phyloP scores from a whole-genome alignment of 2,329 filamentous ascomycete species.

The Colletotrichum phormii region DNA sequence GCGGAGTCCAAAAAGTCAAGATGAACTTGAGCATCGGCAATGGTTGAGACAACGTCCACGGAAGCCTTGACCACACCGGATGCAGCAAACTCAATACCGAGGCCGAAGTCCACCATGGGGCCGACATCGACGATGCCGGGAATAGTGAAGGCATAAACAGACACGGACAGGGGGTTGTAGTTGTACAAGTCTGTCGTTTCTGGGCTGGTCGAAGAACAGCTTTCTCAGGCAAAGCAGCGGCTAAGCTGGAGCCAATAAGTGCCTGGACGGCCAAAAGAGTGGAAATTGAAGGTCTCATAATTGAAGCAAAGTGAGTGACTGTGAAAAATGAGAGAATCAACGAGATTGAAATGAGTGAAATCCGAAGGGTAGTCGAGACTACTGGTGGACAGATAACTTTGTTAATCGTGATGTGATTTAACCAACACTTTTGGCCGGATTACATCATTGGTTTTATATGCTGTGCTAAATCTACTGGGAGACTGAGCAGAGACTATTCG shows the following conservation, averaged over 20 bases:
- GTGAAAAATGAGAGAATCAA: not conserved
- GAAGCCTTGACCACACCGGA: constrained; percentile 47
- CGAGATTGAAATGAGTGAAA: not conserved
- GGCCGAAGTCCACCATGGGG: constrained; percentile 49
- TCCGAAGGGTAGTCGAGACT: not conserved
- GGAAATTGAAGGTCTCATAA: constrained; percentile 18
- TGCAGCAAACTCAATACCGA: constrained; percentile 51
- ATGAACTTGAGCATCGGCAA: constrained; percentile 51
- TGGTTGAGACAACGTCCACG: constrained; percentile 44
- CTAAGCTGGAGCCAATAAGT: constrained; percentile 1
- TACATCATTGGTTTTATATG: not conserved
- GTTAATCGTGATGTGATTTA: not conserved
- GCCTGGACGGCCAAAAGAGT: constrained; percentile 27
- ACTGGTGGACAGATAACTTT: not conserved
- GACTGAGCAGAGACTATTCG: not conserved
- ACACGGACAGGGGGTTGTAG: constrained; percentile 49
- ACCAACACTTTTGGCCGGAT: not conserved
- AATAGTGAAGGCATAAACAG: constrained; percentile 50
- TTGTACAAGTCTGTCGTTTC: constrained; percentile 42
- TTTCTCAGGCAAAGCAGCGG: constrained; percentile 15
- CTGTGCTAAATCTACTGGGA: not conserved
- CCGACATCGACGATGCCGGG: constrained; percentile 54
- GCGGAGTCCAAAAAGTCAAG: constrained; percentile 49
- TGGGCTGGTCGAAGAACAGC: constrained; percentile 25
- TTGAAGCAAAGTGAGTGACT: not conserved